Conservation (phyloP, 1,139 yeast species). For the Yamadazyma buinensis region DNA sequence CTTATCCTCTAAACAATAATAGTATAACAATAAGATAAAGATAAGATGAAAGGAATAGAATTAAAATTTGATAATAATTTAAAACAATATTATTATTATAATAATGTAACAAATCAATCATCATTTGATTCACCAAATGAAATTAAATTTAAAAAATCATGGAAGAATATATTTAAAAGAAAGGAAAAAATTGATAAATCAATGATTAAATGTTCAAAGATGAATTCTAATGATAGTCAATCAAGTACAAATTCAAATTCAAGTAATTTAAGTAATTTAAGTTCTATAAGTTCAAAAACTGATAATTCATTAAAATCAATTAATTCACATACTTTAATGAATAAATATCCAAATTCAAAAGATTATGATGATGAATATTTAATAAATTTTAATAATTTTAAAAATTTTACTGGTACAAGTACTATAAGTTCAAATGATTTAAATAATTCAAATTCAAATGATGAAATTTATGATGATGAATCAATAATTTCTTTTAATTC, state of each 20-base stretch:
- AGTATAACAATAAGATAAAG: too few relatives aligned
- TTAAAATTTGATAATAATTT: conserved; percentile 29
- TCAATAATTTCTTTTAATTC: conserved; percentile 20
- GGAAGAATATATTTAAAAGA: neutral
- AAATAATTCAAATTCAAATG: conserved; percentile 16
- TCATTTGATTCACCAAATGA: conserved; percentile 40
- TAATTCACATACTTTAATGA: neutral
- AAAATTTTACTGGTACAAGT: conserved; percentile 31
- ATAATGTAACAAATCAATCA: conserved; percentile 12
- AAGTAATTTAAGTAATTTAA: neutral
- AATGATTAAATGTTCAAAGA: too few relatives aligned
- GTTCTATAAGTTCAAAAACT: neutral
- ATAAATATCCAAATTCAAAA: neutral
- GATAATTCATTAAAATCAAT: too few relatives aligned
- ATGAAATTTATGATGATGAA: conserved; percentile 15
- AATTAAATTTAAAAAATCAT: conserved; percentile 18
- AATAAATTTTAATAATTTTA: conserved; percentile 22
- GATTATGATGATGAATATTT: conserved; percentile 27
- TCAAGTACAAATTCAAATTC: neutral
- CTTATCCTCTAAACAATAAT: too few relatives aligned
- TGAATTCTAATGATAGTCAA: too few relatives aligned
- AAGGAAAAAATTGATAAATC: neutral
- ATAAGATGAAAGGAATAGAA: conserved; percentile 16
- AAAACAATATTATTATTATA: conserved; percentile 35
- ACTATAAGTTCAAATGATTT: conserved; percentile 12